Evolutionary conservation across 306 rosid genomes (phyloP).

Genomic region (Parietaria judaica): DNA sequence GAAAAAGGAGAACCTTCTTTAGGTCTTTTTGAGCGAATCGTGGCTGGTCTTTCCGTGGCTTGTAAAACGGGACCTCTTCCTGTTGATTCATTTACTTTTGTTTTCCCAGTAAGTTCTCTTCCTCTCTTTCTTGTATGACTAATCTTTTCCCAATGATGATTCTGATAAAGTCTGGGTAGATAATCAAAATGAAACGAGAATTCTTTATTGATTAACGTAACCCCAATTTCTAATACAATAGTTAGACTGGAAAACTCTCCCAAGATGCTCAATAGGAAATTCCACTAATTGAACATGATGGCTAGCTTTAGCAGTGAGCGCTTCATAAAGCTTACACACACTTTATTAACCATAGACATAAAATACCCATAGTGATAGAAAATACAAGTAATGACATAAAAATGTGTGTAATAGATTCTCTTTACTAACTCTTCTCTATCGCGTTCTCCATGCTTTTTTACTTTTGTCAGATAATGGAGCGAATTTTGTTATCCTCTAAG

Average conservation of each 20-base stretch:
- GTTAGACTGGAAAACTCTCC: no score
- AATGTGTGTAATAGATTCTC: conserved; percentile 11
- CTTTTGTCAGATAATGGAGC: conserved; percentile 74
- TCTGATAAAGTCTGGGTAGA: background rate
- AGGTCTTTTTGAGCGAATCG: conserved; percentile 70
- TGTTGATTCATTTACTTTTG: conserved; percentile 86
- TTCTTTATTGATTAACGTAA: no score
- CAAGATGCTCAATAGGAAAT: no score
- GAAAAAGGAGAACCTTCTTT: conserved; percentile 36
- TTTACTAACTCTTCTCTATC: conserved; percentile 22
- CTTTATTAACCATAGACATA: no score
- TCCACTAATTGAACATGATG: no score
- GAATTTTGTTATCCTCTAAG: conserved; percentile 75
- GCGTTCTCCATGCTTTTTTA: background rate
- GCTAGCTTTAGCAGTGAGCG: no score
- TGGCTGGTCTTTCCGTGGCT: conserved; percentile 65
- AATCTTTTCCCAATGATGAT: conserved; percentile 13
- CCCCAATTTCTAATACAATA: no score
- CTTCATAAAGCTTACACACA: no score
- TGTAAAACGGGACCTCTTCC: conserved; percentile 94
- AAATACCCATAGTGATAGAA: no score
- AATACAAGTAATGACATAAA: background rate
- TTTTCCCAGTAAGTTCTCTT: conserved; percentile 73
- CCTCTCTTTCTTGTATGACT: conserved; percentile 6
- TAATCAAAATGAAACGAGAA: no score